Base-by-base conservation (phyloP, 2,329 filamentous ascomycete species). In the Claviceps purpurea region DNA sequence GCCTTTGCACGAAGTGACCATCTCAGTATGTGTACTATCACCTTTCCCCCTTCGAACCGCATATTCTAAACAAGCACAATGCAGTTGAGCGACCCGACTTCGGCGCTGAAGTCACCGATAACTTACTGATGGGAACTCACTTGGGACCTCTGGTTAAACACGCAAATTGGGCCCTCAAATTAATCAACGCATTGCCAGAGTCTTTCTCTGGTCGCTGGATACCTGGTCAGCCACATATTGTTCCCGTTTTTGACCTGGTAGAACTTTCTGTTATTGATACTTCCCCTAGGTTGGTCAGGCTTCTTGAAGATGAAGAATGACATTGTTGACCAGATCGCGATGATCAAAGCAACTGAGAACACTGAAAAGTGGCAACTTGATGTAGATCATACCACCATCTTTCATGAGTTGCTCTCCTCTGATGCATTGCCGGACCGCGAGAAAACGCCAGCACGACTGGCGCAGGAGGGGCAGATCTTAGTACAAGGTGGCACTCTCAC, bases 401-500 rank as follows among this genome's bases (percentile, higher is more conserved):
- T 71, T 44, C 58, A 64, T 22, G 62, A 66, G 18, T 4, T 70
- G 38, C 56, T 69, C 18, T 59, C 62, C 1, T 64, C 65, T 8
- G 60, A 61, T 41, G 34, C 56, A 11, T 61, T 70, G 2, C 65
- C 68, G 1, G 53, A 58, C 7, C 52, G 57, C 4, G 67, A 70
- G 55, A 71, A 70, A 58, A 59, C 57, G 7, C 57, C 63, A 5
- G 56, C 57, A 16, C 61, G 64, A 2, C 62, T 71, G 10, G 64
- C 63, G 7, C 67, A 70, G 10, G 70, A 72, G 46, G 68, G 66
- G 4, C 66, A 70, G 49, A 62, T 64, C 8, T 57, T 70, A n/a
- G 60, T 69, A 4, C 60, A 65, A 50, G 69, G 67, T 2, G 70
- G 69, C 7, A 70, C 68, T 3, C 61, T 72, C 53, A 73, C 70